phyloP scores from a whole-genome alignment of 495 filamentous ascomycete species.

The Penicillium goetzii region DNA sequence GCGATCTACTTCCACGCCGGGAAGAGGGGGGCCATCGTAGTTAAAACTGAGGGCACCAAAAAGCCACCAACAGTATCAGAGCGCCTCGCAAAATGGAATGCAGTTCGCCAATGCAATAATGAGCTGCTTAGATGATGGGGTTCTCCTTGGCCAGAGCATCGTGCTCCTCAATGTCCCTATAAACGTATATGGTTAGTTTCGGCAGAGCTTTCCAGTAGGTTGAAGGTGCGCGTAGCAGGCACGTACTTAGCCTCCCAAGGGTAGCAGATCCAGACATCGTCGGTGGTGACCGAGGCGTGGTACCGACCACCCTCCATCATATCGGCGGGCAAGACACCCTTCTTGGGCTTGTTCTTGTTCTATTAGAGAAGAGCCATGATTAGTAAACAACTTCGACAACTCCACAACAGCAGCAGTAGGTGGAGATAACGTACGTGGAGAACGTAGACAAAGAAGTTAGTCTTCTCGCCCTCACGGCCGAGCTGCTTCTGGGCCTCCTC shows the following conservation, averaged over 20 bases:
- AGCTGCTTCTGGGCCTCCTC: constrained; percentile 72
- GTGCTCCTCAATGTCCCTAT: constrained; percentile 89
- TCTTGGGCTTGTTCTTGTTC: constrained; percentile 97
- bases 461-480: constrained; percentile 70
- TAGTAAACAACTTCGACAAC: neutral
- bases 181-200: constrained; percentile 16
- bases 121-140: constrained; percentile 36
- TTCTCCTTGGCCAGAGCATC: constrained; percentile 68
- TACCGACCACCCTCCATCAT: constrained; percentile 79
- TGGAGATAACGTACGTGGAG: constrained; percentile 71
- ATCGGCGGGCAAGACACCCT: constrained; percentile 78
- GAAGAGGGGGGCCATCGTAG: constrained; percentile 16
- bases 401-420: neutral
- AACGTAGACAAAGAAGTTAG: constrained; percentile 90
- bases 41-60: constrained; percentile 21
- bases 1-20: constrained; percentile 18
- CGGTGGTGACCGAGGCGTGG: constrained; percentile 81
- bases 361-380: constrained; percentile 36
- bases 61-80: constrained; percentile 20
- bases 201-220: neutral
- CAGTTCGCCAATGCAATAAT: constrained; percentile 28
- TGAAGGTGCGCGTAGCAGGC: constrained; percentile 7
- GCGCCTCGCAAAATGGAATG: constrained; percentile 31
- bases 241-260: constrained; percentile 93
- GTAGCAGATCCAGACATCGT: constrained; percentile 97